Evolutionary conservation across 2,329 filamentous ascomycete genomes (phyloP), one percentile per base, ranked within the genome.

Genomic region (Penicillium aurantiogriseum): DNA sequence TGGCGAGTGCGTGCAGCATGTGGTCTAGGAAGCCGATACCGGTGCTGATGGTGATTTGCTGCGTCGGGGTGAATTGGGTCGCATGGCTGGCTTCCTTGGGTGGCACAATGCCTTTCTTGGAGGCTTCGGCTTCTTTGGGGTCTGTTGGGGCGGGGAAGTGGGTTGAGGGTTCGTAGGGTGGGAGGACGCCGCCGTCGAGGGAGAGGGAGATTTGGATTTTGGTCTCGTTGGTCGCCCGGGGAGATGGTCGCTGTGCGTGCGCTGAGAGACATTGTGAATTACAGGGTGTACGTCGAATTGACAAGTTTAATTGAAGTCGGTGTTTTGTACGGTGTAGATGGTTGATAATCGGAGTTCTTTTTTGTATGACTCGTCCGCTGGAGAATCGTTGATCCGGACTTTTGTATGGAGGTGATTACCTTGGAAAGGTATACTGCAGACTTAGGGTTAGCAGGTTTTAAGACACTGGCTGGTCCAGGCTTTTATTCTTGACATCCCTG

Each of bases 1-100:
- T 97, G 50, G 94, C 90, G 54, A 97, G 83, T 6, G 94, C 94
- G 77, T 99, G 94, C 50, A 97, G 84, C 93, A 99, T 97, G 81
- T 99, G 94, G 79, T 99, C 94, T 56, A 99, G 83, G 78, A 99
- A 99, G 58, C 94, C 94, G 75, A 99, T 96, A 63, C 94, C 94
- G 0, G 93, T 96, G 81, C 91, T 88, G 65, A 97, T 83, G 71
- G 86, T 86, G 73, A 97, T 97, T 59, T 86, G 87, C 77, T 97
- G 94, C 42, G 88, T 90, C 66, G 88, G 87, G 66, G 90, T 93
- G 63, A 86, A 81, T 77, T 99, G 93, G 1, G 88, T 88, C 31
- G 94, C 93, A 74, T 99, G 94, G 56, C 82, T 81, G 58, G 84
- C 84, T 52, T 76, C 71, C 45, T 73, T 70, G 23, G 69, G 68